Base-by-base conservation (phyloP, 306 rosid species). In the Gastrolobium villosum region DNA sequence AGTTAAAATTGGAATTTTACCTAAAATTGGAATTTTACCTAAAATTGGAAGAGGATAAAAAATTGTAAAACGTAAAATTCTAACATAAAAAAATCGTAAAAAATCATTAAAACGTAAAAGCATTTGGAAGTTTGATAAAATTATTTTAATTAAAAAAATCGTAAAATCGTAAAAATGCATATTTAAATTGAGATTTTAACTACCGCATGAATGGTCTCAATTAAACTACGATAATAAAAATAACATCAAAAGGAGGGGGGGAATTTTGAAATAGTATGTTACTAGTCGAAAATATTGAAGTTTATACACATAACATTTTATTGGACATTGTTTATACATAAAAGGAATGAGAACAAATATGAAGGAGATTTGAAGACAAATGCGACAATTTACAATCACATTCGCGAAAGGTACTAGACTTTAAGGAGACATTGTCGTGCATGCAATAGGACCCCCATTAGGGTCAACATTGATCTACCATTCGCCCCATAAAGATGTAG, bases 351-450 rank as follows among this genome's bases (percentile, higher is more conserved):
- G 20, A 60, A 59, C 64, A 37, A 11, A 15, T 2, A 62, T 55
- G 26, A 36, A 15, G 37, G 57, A 67, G 6, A 67, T 67, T 30
- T 45, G 56, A 46, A 54, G 82, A 69, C 76, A 69, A 69, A 79
- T 59, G 43, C 71, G 46, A 36, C 41, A 52, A 70, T 36, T 49
- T 35, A 79, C n/a, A 79, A 70, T 48, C 77, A 60, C 26, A 14
- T n/a, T 57, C 28, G 37, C 2, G 77, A 70, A 70, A 79, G 72
- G 53, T 15, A 39, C 56, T 11, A 4, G 30, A 48, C 63, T 70
- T 77, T 34, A 8, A 46, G 26, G 54, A 49, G 55, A 59, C 53
- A 59, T 7, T 26, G 34, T 64, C 6, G 41, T 37, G 41, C 41
- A 37, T 37, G 5, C 4, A 68, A 34, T 52, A 35, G 68, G 72